Percentiles rank a stretch among this genome's conserved stretches.
Evolutionary conservation across 2,329 filamentous ascomycete genomes (phyloP).

Genomic region (Samsoniella hepiali): DNA sequence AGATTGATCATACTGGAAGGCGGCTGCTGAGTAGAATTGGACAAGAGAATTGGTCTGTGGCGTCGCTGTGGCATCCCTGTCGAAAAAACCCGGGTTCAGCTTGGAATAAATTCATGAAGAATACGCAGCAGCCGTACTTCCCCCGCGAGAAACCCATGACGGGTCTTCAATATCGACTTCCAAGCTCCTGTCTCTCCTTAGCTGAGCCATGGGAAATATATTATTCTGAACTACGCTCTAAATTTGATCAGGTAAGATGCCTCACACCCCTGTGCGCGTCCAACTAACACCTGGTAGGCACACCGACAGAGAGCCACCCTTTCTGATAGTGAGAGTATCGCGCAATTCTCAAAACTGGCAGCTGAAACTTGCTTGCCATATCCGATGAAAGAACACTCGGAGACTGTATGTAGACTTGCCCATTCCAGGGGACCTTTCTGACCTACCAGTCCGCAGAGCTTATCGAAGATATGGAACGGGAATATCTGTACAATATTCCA

Average conservation of each 20-base stretch:
- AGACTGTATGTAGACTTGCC: background rate
- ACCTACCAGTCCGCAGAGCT: conserved; percentile 1
- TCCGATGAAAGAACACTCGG: background rate
- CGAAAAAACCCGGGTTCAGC: conserved; percentile 17
- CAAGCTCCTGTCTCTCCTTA: conserved; percentile 16
- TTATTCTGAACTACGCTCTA: background rate
- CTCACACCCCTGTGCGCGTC: background rate
- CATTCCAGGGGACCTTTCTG: background rate
- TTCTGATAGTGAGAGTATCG: background rate
- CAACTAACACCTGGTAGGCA: background rate
- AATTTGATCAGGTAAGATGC: conserved; percentile 4
- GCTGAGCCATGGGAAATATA: conserved; percentile 6
- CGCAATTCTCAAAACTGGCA: background rate
- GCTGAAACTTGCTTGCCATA: background rate
- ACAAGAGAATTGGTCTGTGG: conserved; percentile 9
- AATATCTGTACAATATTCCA: conserved; percentile 18
- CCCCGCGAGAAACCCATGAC: background rate
- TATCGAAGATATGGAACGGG: conserved; percentile 12
- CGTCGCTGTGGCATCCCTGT: conserved; percentile 17
- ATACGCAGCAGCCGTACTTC: conserved; percentile 15
- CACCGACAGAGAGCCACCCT: background rate
- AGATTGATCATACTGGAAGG: conserved; percentile 3
- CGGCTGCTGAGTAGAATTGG: conserved; percentile 12
- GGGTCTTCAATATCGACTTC: conserved; percentile 3
- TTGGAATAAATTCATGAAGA: conserved; percentile 21